Base-by-base conservation (phyloP, 1,139 yeast species). In the Blastobotrys buckinghamii region DNA sequence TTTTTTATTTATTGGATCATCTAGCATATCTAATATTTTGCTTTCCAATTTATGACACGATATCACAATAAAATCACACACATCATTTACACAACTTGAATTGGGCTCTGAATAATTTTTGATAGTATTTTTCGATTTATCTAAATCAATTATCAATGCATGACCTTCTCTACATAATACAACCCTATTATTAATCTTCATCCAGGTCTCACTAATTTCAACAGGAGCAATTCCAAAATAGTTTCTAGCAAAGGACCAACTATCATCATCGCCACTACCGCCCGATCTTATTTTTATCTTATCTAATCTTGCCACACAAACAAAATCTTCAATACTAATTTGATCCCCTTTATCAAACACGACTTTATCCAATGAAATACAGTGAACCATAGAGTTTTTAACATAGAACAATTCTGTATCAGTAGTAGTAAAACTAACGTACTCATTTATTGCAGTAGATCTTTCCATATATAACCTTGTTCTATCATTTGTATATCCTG, bases 231-330 rank as follows among this genome's bases (percentile, higher is more conserved):
- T 22, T 2, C 10, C 12, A 32, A 41, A 41, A 10, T n/a, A 10
- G 15, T 16, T 30, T 15, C 37, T 29, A 13, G 37, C 44, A 32
- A 41, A 41, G 5, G 19, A 41, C 44, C 44, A 41, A 17, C 29
- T n/a, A 20, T 39, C 43, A n/a, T n/a, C n/a, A n/a, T n/a, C n/a
- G n/a, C n/a, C n/a, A n/a, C n/a, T n/a, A n/a, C n/a, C n/a, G n/a
- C n/a, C 27, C 26, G 7, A 41, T 19, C 5, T 4, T 2, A 13
- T 5, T 22, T 10, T 36, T 29, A 5, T 41, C 27, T 16, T 29
- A 15, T 4, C 29, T 15, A 6, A 15, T 15, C 3, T 17, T 6
- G 5, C 29, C 29, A 15, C 17, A 16, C n/a, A n/a, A n/a, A n/a
- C n/a, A 12, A 29, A 41, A 17, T 15, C 19, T 22, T 9, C 16